phyloP scores from a whole-genome alignment of 371 early-diverging fungal species.

The Mortierella sp. region DNA sequence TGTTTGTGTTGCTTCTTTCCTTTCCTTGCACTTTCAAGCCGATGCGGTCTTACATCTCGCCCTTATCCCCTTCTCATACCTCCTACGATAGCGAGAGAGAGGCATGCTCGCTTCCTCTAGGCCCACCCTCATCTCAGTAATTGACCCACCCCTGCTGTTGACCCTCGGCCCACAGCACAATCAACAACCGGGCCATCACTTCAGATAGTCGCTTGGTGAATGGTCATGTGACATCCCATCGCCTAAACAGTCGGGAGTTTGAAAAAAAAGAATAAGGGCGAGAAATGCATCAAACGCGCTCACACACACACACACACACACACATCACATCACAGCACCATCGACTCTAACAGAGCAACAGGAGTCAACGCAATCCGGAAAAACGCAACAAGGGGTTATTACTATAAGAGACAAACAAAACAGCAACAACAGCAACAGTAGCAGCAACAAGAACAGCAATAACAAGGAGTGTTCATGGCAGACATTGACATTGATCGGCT shows the following conservation, averaged over 20 bases:
- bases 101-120: neutral
- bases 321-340: neutral
- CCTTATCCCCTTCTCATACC: neutral
- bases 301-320: neutral
- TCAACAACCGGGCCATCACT: too few relatives aligned
- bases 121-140: too few relatives aligned
- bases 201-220: too few relatives aligned
- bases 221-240: too few relatives aligned
- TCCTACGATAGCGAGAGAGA: too few relatives aligned
- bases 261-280: neutral
- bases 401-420: neutral
- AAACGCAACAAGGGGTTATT: too few relatives aligned
- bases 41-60: too few relatives aligned
- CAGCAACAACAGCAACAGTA: neutral
- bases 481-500: constrained; percentile 79
- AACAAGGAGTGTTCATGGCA: constrained; percentile 24
- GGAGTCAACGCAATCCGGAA: neutral
- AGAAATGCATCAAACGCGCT: neutral
- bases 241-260: too few relatives aligned
- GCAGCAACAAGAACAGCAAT: neutral
- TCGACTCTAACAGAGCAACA: neutral
- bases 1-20: neutral
- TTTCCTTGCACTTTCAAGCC: neutral
- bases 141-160: too few relatives aligned
- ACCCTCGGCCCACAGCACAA: too few relatives aligned